phyloP scores from a whole-genome alignment of 2,329 filamentous ascomycete species.

The Talaromyces sp. region DNA sequence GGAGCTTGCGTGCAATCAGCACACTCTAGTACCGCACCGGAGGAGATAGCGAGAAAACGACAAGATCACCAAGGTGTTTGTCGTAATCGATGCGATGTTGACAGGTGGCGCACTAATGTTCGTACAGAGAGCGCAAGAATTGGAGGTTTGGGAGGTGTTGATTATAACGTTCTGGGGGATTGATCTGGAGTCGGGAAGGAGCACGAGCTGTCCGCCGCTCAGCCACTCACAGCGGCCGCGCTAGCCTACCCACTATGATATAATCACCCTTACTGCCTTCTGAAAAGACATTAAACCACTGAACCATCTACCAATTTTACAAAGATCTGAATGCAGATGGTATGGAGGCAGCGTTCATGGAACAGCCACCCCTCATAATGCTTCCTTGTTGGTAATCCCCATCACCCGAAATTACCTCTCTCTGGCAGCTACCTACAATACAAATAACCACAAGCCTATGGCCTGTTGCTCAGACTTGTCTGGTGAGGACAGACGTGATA shows the following conservation, averaged over 20 bases:
- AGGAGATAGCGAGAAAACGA: background rate
- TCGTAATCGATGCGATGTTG: background rate
- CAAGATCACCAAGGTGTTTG: background rate
- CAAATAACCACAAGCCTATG: slow-evolving; percentile 10
- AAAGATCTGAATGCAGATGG: background rate
- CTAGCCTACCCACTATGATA: slow-evolving; percentile 10
- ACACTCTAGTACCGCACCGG: slow-evolving; percentile 1
- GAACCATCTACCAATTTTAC: background rate
- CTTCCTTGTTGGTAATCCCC: slow-evolving; percentile 1
- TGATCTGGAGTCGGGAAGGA: slow-evolving; percentile 15
- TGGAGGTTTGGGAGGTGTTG: background rate
- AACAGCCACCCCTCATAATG: slow-evolving; percentile 4
- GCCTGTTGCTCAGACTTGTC: background rate
- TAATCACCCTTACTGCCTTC: background rate
- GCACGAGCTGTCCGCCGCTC: slow-evolving; percentile 18
- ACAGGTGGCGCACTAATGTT: background rate
- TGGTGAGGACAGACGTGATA: background rate
- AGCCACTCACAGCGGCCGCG: slow-evolving; percentile 16
- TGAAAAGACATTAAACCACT: too few species aligned
- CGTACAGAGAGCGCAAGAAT: background rate
- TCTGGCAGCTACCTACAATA: slow-evolving; percentile 15
- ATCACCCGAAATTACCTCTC: slow-evolving; percentile 1
- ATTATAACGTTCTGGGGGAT: background rate
- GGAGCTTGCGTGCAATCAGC: slow-evolving; percentile 17
- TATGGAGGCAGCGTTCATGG: background rate